These are phyloP conservation scores for Sorghum bicolor DNA, from an alignment of 176 grass and related monocot species.

Conservation along the genomic window Sorghum_bicolor_NCBIv3 NC_012871.2:3987501-3988000, in stretches of 20 bases:
- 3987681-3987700: slow-evolving; percentile 56
- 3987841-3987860: slow-evolving; percentile 32
- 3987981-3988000: slow-evolving; percentile 45
- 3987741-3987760: slow-evolving; percentile 14
- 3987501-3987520: not conserved
- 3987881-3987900: not conserved
- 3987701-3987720: not conserved
- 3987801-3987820: slow-evolving; percentile 25
- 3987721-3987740: not conserved
- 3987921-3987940: slow-evolving; percentile 35
- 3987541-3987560: not conserved
- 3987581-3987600: not conserved
- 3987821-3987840: slow-evolving; percentile 68
- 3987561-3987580: not conserved
- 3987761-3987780: slow-evolving; percentile 37
- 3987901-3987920: slow-evolving; percentile 8
- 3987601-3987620: not conserved
- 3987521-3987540: not conserved
- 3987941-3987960: slow-evolving; percentile 66
- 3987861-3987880: not conserved
- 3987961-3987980: slow-evolving; percentile 54
- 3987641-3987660: slow-evolving; percentile 72
- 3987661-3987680: slow-evolving; percentile 87
- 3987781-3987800: not conserved
- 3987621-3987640: slow-evolving; percentile 14